A percentile compares a stretch with the other conserved stretches of the same genome.
phyloP scores from a whole-genome alignment of 495 filamentous ascomycete species.

The Oidiodendron maius region DNA sequence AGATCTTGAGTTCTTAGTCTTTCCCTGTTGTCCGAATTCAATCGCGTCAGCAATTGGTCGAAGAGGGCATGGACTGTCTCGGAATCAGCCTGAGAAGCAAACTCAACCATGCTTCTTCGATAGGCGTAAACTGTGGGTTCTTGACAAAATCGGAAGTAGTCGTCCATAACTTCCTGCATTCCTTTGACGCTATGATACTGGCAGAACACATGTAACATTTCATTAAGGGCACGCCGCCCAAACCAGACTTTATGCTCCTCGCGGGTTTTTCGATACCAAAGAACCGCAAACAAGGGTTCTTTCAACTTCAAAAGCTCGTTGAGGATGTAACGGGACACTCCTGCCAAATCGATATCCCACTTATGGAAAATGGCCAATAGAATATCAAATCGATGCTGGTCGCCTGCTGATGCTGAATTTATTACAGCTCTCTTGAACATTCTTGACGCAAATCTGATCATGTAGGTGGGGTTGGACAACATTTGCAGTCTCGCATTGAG shows the following conservation, averaged over 20 bases:
- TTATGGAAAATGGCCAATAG: constrained; percentile 7
- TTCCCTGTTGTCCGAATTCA: background rate
- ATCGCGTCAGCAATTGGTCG: constrained; percentile 17
- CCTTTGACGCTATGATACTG: constrained; percentile 31
- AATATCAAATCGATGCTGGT: background rate
- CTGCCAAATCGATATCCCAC: constrained; percentile 3
- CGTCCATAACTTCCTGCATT: constrained; percentile 46
- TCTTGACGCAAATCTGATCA: constrained; percentile 2
- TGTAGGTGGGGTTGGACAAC: background rate
- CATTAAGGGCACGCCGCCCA: constrained; percentile 22
- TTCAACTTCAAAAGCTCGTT: constrained; percentile 1
- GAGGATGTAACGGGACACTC: constrained; percentile 5
- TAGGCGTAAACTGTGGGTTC: constrained; percentile 36
- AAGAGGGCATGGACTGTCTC: constrained; percentile 48
- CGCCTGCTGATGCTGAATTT: background rate
- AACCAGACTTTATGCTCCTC: constrained; percentile 24
- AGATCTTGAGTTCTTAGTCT: constrained; percentile 15
- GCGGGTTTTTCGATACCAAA: constrained; percentile 21
- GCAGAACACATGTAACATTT: constrained; percentile 36
- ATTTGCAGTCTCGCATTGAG: background rate
- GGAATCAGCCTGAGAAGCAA: constrained; percentile 49
- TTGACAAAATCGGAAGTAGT: constrained; percentile 40
- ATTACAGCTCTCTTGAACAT: constrained; percentile 6
- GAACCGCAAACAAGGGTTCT: constrained; percentile 4
- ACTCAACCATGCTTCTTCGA: constrained; percentile 40